phyloP scores from a whole-genome alignment of 805 yeast genomes.

The Priceomyces fermenticarens region DNA sequence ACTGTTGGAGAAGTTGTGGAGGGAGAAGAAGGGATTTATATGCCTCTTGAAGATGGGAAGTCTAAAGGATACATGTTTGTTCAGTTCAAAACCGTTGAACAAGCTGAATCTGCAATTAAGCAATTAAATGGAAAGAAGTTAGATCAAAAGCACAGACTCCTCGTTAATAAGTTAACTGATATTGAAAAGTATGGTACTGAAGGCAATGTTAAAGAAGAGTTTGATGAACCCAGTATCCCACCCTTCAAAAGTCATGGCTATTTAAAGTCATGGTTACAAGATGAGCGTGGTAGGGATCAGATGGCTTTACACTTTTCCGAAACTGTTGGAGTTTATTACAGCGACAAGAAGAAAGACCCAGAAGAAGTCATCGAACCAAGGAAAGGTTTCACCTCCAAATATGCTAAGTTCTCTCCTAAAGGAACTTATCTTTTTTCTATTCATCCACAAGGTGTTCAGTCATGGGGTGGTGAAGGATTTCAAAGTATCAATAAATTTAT shows the following conservation, averaged over 20 bases:
- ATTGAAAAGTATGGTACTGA: conserved; percentile 73
- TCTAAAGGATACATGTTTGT: conserved; percentile 86
- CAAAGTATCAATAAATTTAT: conserved; percentile 70
- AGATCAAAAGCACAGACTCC: conserved; percentile 88
- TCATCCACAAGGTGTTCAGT: conserved; percentile 91
- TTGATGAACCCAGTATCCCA: conserved; percentile 69
- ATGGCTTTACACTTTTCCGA: conserved; percentile 76
- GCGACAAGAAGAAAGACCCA: conserved; percentile 66
- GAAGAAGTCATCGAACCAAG: conserved; percentile 78
- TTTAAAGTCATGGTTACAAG: conserved; percentile 88
- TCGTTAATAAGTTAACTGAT: conserved; percentile 78
- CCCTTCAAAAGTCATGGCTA: conserved; percentile 75
- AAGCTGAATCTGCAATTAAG: conserved; percentile 77
- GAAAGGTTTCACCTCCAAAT: conserved; percentile 82
- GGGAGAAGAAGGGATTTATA: conserved; percentile 62
- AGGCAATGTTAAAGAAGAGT: conserved; percentile 59
- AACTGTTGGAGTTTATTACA: conserved; percentile 83
- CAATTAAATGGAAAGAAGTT: conserved; percentile 83
- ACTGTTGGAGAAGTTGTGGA: conserved; percentile 70
- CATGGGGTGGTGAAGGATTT: conserved; percentile 91
- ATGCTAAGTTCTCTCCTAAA: conserved; percentile 86
- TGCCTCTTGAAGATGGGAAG: conserved; percentile 78
- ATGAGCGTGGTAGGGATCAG: conserved; percentile 87
- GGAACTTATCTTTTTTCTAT: conserved; percentile 86
- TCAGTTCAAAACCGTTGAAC: conserved; percentile 65